These are phyloP conservation scores for Phragmites australis DNA, from an alignment of 176 grass and related monocot genomes.

Conservation along the genomic window DNA sequence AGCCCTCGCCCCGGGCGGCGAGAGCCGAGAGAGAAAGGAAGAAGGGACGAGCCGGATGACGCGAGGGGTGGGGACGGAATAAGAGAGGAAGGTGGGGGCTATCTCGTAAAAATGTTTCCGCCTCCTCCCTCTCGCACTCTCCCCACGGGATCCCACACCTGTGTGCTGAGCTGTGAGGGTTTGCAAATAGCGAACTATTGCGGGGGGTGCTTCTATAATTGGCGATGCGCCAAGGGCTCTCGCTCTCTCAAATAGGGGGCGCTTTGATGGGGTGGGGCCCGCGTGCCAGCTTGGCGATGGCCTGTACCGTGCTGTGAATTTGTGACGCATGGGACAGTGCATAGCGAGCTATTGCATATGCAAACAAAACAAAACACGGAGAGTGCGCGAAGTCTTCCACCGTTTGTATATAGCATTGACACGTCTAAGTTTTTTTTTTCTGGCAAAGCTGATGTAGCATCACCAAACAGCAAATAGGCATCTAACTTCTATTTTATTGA, in stretches of 20 bases:
- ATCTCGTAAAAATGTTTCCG: neutral
- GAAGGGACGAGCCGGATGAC: slow-evolving; percentile 9
- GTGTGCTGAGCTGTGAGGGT: neutral
- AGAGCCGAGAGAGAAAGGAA: slow-evolving; percentile 14
- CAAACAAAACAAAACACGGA: neutral
- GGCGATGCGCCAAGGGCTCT: slow-evolving; percentile 44
- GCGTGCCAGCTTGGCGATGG: slow-evolving; percentile 39
- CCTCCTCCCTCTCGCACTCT: neutral
- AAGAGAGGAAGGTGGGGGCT: neutral
- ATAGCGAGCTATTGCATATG: slow-evolving; percentile 3
- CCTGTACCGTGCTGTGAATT: slow-evolving; percentile 30
- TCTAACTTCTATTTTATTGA: neutral
- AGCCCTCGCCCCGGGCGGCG: slow-evolving; percentile 27
- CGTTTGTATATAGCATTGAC: too few relatives aligned
- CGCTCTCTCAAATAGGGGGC: slow-evolving; percentile 33
- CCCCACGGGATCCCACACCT: neutral
- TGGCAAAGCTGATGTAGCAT: neutral
- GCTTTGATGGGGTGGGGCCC: neutral
- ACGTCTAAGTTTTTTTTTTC: neutral
- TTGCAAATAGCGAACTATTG: neutral
- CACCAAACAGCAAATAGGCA: neutral
- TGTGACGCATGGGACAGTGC: slow-evolving; percentile 11
- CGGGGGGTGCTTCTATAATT: slow-evolving; percentile 2
- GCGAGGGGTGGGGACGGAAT: neutral
- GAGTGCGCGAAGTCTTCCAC: too few relatives aligned